Evolutionary conservation across 371 early-diverging fungal genomes (phyloP).

Genomic region (Batrachochytrium dendrobatidis): DNA sequence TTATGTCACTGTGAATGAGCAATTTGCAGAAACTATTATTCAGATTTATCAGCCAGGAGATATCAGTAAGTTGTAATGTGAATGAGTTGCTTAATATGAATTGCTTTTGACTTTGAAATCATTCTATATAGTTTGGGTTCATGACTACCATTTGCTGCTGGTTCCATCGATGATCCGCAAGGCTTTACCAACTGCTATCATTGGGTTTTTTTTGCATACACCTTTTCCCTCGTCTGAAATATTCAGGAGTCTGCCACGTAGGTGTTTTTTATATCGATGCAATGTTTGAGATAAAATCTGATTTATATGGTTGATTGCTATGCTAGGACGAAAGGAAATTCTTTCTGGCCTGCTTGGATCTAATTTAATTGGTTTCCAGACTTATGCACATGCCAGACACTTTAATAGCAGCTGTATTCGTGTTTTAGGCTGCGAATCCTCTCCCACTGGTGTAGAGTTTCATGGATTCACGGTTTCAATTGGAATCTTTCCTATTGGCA

Average conservation of each 20-base stretch:
- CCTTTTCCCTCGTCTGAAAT: constrained; percentile 94
- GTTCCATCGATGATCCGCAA: constrained; percentile 80
- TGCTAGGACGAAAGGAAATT: constrained; percentile 76
- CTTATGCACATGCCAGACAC: constrained; percentile 92
- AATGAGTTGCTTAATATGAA: constrained; percentile 2
- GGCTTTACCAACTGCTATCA: constrained; percentile 66
- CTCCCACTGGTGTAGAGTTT: constrained; percentile 71
- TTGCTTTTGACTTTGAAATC: neutral
- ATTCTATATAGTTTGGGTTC: constrained; percentile 77
- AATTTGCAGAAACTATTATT: constrained; percentile 74
- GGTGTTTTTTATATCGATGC: constrained; percentile 17
- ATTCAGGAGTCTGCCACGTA: constrained; percentile 86
- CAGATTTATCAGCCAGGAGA: constrained; percentile 74
- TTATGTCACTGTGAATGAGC: constrained; percentile 77
- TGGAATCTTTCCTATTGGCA: constrained; percentile 95
- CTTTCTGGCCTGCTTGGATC: constrained; percentile 89
- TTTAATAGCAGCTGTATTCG: constrained; percentile 90
- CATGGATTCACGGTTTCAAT: constrained; percentile 70
- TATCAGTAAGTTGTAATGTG: constrained; percentile 55
- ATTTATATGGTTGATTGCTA: constrained; percentile 3
- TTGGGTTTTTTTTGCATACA: constrained; percentile 96
- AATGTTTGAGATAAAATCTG: neutral
- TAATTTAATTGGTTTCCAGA: constrained; percentile 92
- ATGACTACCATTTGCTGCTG: constrained; percentile 95
- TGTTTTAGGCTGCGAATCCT: constrained; percentile 79